phyloP scores from a whole-genome alignment of 441 rosid genomes.

The Omphalea diandra region DNA sequence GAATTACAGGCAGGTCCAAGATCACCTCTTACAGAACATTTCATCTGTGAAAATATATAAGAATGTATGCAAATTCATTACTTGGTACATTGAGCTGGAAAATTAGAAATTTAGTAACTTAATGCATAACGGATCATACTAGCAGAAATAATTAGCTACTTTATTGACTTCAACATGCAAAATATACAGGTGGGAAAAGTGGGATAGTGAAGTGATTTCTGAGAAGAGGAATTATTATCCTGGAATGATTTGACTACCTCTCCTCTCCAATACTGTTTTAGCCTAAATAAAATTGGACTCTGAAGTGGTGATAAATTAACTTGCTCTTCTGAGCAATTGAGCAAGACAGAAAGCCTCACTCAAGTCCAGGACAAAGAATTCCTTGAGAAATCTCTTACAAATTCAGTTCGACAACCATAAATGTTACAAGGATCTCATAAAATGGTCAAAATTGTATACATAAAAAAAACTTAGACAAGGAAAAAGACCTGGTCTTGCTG shows the following conservation, averaged over 20 bases:
- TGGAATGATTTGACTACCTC: too few relatives aligned
- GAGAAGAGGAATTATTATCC: too few relatives aligned
- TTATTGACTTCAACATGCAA: background rate
- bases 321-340: background rate
- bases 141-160: background rate
- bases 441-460: background rate
- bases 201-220: too few relatives aligned
- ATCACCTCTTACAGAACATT: constrained; percentile 34
- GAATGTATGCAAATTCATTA: background rate
- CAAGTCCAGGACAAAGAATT: background rate
- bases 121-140: too few relatives aligned
- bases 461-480: background rate
- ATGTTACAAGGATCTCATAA: background rate
- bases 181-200: too few relatives aligned
- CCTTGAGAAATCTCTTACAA: background rate
- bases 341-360: too few relatives aligned
- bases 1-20: constrained; percentile 40
- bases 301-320: background rate
- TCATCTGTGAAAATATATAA: constrained; percentile 17
- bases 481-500: background rate
- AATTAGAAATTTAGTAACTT: background rate
- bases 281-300: background rate
- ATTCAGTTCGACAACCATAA: background rate
- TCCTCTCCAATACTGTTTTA: background rate
- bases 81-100: background rate